Conservation (phyloP, 768 basidiomycete genomes). For the Megacollybia marginata region DNA sequence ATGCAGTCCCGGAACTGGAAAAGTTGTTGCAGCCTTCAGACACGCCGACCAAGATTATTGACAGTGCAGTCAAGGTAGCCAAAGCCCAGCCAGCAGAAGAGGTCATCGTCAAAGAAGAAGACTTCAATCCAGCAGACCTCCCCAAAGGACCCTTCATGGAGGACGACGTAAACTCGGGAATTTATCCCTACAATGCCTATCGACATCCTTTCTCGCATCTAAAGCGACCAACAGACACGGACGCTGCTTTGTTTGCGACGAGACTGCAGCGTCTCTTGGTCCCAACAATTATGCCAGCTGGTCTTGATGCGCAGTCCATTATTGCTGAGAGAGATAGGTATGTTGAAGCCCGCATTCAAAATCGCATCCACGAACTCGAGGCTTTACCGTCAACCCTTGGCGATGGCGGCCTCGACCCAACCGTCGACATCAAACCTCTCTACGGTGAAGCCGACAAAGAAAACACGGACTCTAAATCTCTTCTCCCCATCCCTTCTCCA, state of each 20-base stretch:
- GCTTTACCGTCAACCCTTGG: constrained; percentile 73
- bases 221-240: constrained; percentile 53
- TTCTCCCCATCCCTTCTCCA: constrained; percentile 46
- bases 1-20: constrained; percentile 55
- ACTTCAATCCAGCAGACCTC: constrained; percentile 47
- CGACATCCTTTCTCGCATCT: constrained; percentile 78
- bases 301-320: constrained; percentile 88
- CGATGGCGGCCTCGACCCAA: constrained; percentile 47
- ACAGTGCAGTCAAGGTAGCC: constrained; percentile 68
- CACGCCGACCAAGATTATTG: constrained; percentile 55
- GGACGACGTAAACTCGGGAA: constrained; percentile 68
- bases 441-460: constrained; percentile 22
- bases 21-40: constrained; percentile 57
- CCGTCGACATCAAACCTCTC: constrained; percentile 32
- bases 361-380: constrained; percentile 85
- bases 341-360: constrained; percentile 82
- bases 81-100: constrained; percentile 42
- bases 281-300: constrained; percentile 84
- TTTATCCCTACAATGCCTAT: constrained; percentile 92
- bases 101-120: constrained; percentile 50
- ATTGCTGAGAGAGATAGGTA: constrained; percentile 88
- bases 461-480: constrained; percentile 18
- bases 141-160: constrained; percentile 75
- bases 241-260: constrained; percentile 58
- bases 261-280: constrained; percentile 76